These are phyloP conservation scores for Boeremia lycopersici DNA, from an alignment of 2,329 filamentous ascomycete genomes.

Conservation along the genomic window DNA sequence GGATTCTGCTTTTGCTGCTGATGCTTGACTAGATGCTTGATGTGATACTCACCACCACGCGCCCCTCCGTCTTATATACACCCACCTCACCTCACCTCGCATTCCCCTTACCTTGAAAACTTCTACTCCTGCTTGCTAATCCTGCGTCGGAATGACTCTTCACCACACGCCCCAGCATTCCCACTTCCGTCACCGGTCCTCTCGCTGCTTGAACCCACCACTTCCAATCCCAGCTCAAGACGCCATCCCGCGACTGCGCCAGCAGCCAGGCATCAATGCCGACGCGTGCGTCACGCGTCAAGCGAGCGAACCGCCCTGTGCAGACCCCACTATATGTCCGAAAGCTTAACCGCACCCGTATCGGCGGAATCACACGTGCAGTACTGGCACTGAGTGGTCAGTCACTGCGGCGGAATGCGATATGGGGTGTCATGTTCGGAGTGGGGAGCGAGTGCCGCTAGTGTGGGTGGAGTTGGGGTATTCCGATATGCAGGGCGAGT, in stretches of 20 bases:
- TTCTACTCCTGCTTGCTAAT: constrained; percentile 4
- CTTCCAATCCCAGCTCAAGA: neutral
- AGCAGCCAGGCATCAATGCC: constrained; percentile 2
- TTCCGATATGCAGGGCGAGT: constrained; percentile 11
- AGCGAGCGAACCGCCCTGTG: neutral
- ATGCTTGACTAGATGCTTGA: neutral
- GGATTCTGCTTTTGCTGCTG: neutral
- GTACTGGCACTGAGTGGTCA: constrained; percentile 1
- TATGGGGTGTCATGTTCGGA: neutral
- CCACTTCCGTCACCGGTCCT: no score
- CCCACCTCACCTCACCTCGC: neutral
- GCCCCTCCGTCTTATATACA: neutral
- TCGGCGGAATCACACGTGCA: neutral
- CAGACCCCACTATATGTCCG: constrained; percentile 1
- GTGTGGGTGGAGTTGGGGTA: neutral
- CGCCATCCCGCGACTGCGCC: neutral
- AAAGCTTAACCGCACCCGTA: neutral
- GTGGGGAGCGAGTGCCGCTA: constrained; percentile 5
- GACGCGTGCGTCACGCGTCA: neutral
- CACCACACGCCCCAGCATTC: neutral
- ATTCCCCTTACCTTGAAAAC: neutral
- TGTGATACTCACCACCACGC: neutral
- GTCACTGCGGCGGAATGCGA: neutral
- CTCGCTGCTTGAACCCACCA: neutral
- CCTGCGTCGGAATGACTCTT: constrained; percentile 10